Evolutionary conservation across 148 eudicot species (phyloP), one percentile per base, ranked within the genome.

Genomic region (Rhododendron ovatum): DNA sequence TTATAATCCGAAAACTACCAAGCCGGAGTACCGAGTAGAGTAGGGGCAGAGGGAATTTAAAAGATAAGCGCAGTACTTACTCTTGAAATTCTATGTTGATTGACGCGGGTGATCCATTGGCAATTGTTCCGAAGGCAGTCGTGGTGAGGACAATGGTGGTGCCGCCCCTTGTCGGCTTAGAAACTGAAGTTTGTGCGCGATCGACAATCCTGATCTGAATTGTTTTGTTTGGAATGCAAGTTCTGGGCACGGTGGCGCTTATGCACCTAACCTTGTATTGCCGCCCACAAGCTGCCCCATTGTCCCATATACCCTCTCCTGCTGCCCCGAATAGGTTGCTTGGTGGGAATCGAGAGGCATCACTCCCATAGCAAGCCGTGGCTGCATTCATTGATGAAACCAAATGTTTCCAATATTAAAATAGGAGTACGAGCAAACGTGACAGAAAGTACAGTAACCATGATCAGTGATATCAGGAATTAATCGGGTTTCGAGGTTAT

Each of bases 221-320:
- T 1, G 91, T 86, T 53, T 90, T 35, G 18, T 81, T 88, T 1
- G 87, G 87, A 10, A 81, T 74, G 87, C 96, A 94, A 15, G 84
- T 85, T 2, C 35, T n/a, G 4, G 89, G 89, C 17, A 24, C 35
- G 5, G 87, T 57, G 1, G 91, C 89, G 53, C 90, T 92, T 82
- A 94, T 92, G 87, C 96, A 94, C 75, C 86, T 76, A 13, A 94
- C 91, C 85, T 89, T 20, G 39, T 94, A 94, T 82, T 90, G 93
- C 67, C 94, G 87, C 30, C 94, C 96, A 41, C 96, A 94, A 0
- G 94, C 92, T 14, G 94, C 96, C 35, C 94, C 96, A 39, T 94
- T 92, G 88, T 94, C 91, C 96, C 96, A 94, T 80, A 92, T 90
- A 13, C 91, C 94, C 28, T 91, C 95, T 11, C 96, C 93, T 0